These are phyloP conservation scores for Paraconiothyrium sp. DNA, from an alignment of 2,329 filamentous ascomycete genomes.

Conservation along the genomic window DNA sequence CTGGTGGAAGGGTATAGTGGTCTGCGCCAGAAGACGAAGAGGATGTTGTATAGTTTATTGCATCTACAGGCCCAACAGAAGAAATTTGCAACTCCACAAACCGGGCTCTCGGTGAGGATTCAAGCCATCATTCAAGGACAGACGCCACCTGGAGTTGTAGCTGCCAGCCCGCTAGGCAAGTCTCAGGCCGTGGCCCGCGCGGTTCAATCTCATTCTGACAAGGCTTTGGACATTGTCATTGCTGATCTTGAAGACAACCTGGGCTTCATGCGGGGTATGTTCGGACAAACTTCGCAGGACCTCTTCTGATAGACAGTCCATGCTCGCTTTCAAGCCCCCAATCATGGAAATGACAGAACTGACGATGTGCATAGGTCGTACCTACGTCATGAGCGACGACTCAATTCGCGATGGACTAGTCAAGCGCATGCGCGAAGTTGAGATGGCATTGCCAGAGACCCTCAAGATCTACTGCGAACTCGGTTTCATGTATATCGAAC, in stretches of 20 bases:
- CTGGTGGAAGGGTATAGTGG: slow-evolving; percentile 35
- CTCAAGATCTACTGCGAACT: slow-evolving; percentile 38
- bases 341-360: background rate
- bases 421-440: slow-evolving; percentile 35
- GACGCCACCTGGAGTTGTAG: background rate
- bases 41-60: slow-evolving; percentile 35
- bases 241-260: slow-evolving; percentile 39
- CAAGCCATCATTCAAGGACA: slow-evolving; percentile 31
- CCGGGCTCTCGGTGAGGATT: slow-evolving; percentile 30
- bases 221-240: slow-evolving; percentile 32
- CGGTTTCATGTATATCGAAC: slow-evolving; percentile 49
- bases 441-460: slow-evolving; percentile 35
- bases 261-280: slow-evolving; percentile 29
- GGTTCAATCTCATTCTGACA: slow-evolving; percentile 31
- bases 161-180: slow-evolving; percentile 25
- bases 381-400: slow-evolving; percentile 22
- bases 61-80: slow-evolving; percentile 38
- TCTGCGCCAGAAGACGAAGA: slow-evolving; percentile 35
- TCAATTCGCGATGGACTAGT: slow-evolving; percentile 38
- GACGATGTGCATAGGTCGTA: background rate
- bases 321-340: background rate
- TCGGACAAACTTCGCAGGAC: slow-evolving; percentile 23
- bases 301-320: background rate
- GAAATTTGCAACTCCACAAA: slow-evolving; percentile 31
- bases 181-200: slow-evolving; percentile 35